phyloP scores from a whole-genome alignment of 495 filamentous ascomycete species.

The Cercophora scortea region DNA sequence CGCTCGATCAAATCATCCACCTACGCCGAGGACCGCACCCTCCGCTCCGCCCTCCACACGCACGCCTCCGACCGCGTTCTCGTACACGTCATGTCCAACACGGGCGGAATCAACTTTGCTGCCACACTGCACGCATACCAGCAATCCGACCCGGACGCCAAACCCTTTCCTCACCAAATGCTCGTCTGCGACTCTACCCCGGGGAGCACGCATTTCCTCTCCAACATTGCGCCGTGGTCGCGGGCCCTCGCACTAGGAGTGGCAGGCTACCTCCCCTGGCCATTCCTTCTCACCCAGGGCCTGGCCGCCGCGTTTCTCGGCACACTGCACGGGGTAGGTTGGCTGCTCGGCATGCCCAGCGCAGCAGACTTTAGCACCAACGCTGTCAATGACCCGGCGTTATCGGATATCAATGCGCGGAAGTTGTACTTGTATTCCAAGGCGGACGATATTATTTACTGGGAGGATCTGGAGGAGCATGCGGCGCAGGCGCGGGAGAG shows the following conservation, averaged over 20 bases:
- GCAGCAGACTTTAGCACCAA: slow-evolving; percentile 26
- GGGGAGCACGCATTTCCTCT: slow-evolving; percentile 37
- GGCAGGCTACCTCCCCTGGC: slow-evolving; percentile 30
- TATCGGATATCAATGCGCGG: slow-evolving; percentile 19
- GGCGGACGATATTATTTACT: slow-evolving; percentile 47
- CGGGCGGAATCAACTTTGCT: slow-evolving; percentile 41
- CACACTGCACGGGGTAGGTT: slow-evolving; percentile 19
- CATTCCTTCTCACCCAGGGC: slow-evolving; percentile 33
- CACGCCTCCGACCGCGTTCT: slow-evolving; percentile 23
- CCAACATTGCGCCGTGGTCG: slow-evolving; percentile 42
- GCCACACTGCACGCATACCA: slow-evolving; percentile 42
- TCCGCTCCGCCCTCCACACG: neutral
- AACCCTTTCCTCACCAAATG: slow-evolving; percentile 33
- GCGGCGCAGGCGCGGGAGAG: slow-evolving; percentile 31
- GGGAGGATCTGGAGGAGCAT: slow-evolving; percentile 45
- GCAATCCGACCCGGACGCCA: slow-evolving; percentile 13
- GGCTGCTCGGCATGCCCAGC: slow-evolving; percentile 23
- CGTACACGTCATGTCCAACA: slow-evolving; percentile 45
- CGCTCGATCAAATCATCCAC: no score
- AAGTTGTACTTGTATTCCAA: slow-evolving; percentile 46
- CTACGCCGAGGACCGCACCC: neutral
- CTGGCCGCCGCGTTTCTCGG: slow-evolving; percentile 32
- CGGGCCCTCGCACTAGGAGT: slow-evolving; percentile 45
- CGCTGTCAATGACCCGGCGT: slow-evolving; percentile 26
- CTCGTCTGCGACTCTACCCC: slow-evolving; percentile 46